A percentile compares a stretch with the other conserved stretches of the same genome.
Evolutionary conservation across 768 basidiomycete species (phyloP).

Genomic region (Kwoniella newhampshirensis): DNA sequence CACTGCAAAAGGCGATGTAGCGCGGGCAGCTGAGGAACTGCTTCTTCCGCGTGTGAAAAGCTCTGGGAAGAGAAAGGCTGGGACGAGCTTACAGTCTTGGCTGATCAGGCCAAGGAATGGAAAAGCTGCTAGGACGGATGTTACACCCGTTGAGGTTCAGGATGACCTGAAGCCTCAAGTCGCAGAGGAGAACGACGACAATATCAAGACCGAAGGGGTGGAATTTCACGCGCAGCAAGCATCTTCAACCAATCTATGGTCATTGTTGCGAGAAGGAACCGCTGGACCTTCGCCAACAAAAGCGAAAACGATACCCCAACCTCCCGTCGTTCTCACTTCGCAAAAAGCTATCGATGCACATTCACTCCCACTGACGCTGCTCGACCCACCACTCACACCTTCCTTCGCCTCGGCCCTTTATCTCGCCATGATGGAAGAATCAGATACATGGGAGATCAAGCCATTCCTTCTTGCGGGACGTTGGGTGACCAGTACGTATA

Average conservation of each 20-base stretch:
- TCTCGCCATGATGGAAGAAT: conserved; percentile 46
- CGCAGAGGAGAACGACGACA: not conserved
- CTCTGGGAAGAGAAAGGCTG: conserved; percentile 28
- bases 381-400: conserved; percentile 43
- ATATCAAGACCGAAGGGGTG: not conserved
- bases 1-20: conserved; percentile 35
- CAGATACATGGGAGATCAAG: conserved; percentile 41
- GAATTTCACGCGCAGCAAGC: not conserved
- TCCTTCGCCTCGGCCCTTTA: conserved; percentile 51
- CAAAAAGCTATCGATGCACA: conserved; percentile 40
- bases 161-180: not conserved
- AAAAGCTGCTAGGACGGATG: not conserved
- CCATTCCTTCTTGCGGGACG: conserved; percentile 46
- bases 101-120: conserved; percentile 10
- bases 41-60: conserved; percentile 33
- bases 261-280: conserved; percentile 20
- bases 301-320: conserved; percentile 31
- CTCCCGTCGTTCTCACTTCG: conserved; percentile 39
- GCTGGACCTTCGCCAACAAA: conserved; percentile 6
- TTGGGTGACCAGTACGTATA: conserved; percentile 49
- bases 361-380: conserved; percentile 36
- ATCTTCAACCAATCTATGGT: conserved; percentile 9
- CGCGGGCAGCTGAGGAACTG: conserved; percentile 43
- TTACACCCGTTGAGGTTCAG: not conserved
- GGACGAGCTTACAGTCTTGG: conserved; percentile 26